Percentiles rank a stretch among this genome's conserved stretches.
Evolutionary conservation across 2,329 filamentous ascomycete species (phyloP).

Genomic region (Penicillium brasilianum): DNA sequence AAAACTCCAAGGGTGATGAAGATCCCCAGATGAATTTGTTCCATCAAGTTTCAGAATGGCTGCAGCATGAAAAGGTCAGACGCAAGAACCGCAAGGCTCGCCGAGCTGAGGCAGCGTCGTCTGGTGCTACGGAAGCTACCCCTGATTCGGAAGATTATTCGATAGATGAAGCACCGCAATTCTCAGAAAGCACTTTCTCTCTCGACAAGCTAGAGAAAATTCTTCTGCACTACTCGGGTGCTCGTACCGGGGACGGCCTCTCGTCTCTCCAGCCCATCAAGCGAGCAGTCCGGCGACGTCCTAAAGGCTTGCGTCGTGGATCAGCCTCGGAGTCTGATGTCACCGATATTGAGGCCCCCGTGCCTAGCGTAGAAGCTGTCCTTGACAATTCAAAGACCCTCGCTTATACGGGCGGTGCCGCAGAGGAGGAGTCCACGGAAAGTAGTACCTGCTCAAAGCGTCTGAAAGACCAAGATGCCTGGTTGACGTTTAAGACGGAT

Average conservation of each 20-base stretch:
- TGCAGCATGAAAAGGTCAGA: conserved; percentile 77
- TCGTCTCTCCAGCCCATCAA: conserved; percentile 27
- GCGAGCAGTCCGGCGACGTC: conserved; percentile 41
- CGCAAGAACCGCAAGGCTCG: conserved; percentile 61
- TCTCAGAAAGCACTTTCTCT: conserved; percentile 72
- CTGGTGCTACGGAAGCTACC: conserved; percentile 45
- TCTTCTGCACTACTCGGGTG: conserved; percentile 47
- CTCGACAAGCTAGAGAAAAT: conserved; percentile 83
- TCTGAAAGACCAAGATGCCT: conserved; percentile 74
- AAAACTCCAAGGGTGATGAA: conserved; percentile 34
- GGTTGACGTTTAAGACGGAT: conserved; percentile 88
- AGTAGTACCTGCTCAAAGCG: conserved; percentile 54
- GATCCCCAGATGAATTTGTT: conserved; percentile 56
- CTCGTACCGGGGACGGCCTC: conserved; percentile 34
- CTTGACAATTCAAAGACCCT: conserved; percentile 91
- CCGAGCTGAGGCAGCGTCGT: conserved; percentile 44
- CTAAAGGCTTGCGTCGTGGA: conserved; percentile 47
- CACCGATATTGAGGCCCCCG: conserved; percentile 77
- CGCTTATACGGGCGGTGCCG: conserved; percentile 65
- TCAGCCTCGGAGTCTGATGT: conserved; percentile 85
- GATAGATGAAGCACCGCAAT: conserved; percentile 46
- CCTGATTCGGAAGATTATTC: conserved; percentile 41
- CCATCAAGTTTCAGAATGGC: conserved; percentile 79
- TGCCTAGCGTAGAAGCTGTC: conserved; percentile 81
- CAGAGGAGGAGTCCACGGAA: conserved; percentile 50